Evolutionary conservation across 768 basidiomycete species (phyloP).

Genomic region (Lentinula boryana): DNA sequence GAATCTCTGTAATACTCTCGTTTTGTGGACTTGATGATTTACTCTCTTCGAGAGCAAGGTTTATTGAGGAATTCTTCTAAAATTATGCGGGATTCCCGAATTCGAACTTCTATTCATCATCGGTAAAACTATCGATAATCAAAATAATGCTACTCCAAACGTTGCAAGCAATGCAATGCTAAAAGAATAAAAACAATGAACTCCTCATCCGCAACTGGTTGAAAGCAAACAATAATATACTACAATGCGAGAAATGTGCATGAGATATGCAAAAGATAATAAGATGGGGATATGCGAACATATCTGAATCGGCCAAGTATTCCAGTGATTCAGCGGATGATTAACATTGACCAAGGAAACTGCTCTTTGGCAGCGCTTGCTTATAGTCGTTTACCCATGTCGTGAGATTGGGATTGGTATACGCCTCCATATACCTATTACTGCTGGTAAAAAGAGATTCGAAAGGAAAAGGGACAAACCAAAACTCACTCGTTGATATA

Average conservation of each 20-base stretch:
- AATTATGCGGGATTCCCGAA: too few relatives aligned
- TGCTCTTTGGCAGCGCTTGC: conserved; percentile 35
- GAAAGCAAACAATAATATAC: not conserved
- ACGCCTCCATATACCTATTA: conserved; percentile 30
- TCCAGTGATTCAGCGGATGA: too few relatives aligned
- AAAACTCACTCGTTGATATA: conserved; percentile 16
- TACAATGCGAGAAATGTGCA: not conserved
- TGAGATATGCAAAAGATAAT: too few relatives aligned
- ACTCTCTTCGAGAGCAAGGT: too few relatives aligned
- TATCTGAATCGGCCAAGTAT: not conserved
- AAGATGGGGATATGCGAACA: not conserved
- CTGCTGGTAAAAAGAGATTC: not conserved
- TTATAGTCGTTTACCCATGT: conserved; percentile 28
- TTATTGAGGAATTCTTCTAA: too few relatives aligned
- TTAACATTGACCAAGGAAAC: conserved; percentile 16
- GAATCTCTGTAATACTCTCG: not conserved
- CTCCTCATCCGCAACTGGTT: not conserved
- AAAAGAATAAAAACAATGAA: not conserved
- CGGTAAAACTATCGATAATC: not conserved
- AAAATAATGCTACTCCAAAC: not conserved
- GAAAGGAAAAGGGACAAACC: not conserved
- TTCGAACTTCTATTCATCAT: not conserved
- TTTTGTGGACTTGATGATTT: not conserved
- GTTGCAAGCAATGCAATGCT: too few relatives aligned
- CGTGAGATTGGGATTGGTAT: conserved; percentile 37